These are phyloP conservation scores for Sphaceloma murrayae DNA, from an alignment of 2,329 filamentous ascomycete genomes.

Conservation along the genomic window DNA sequence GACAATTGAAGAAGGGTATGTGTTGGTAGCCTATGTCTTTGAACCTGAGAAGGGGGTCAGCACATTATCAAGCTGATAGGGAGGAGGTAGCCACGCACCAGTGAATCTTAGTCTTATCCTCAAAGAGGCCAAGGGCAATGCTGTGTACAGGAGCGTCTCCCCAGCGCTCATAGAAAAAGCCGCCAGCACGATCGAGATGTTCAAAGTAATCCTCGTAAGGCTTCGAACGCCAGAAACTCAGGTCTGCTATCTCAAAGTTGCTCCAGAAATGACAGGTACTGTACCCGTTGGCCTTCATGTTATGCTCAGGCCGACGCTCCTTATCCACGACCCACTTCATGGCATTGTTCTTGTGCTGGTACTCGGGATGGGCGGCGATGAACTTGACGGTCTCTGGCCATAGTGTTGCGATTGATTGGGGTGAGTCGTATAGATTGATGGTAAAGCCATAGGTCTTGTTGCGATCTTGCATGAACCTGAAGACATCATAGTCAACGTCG, in stretches of 20 bases:
- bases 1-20: constrained; percentile 97
- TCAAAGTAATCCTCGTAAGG: constrained; percentile 93
- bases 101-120: constrained; percentile 81
- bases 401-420: constrained; percentile 71
- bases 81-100: constrained; percentile 53
- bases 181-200: constrained; percentile 83
- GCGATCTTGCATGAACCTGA: constrained; percentile 94
- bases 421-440: constrained; percentile 90
- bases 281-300: constrained; percentile 76
- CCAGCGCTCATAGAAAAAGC: constrained; percentile 99
- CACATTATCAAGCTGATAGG: constrained; percentile 8
- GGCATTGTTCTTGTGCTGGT: constrained; percentile 75
- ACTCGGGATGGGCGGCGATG: constrained; percentile 62
- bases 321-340: constrained; percentile 80
- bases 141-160: constrained; percentile 96
- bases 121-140: constrained; percentile 83
- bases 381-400: constrained; percentile 97
- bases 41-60: constrained; percentile 57
- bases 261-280: constrained; percentile 99
- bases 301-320: constrained; percentile 65
- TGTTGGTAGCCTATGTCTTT: constrained; percentile 98
- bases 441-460: constrained; percentile 94
- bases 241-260: constrained; percentile 93
- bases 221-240: constrained; percentile 85
- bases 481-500: constrained; percentile 96